These are phyloP conservation scores for Epichloe brachyelytri DNA, from an alignment of 2,329 filamentous ascomycete genomes.

Conservation along the genomic window DNA sequence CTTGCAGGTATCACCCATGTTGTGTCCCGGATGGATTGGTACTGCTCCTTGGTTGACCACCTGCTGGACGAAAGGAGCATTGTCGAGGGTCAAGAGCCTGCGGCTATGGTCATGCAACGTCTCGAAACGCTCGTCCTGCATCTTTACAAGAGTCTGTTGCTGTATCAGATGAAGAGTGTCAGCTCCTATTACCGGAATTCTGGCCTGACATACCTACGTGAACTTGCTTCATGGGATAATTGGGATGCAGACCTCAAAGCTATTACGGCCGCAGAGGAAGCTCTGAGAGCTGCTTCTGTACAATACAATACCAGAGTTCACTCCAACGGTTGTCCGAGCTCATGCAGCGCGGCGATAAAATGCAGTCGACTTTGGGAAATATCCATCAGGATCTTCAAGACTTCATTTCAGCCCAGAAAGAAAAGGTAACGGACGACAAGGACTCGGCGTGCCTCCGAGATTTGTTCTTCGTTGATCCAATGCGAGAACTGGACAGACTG, in stretches of 20 bases:
- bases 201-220: constrained; percentile 6
- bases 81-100: constrained; percentile 5
- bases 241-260: constrained; percentile 6
- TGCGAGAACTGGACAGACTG: constrained; percentile 7
- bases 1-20: constrained; percentile 6
- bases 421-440: constrained; percentile 7
- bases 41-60: constrained; percentile 7
- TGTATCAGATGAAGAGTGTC: constrained; percentile 8
- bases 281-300: constrained; percentile 6
- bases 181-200: constrained; percentile 7
- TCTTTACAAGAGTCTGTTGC: constrained; percentile 7
- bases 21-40: constrained; percentile 7
- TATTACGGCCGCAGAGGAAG: constrained; percentile 6
- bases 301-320: constrained; percentile 8
- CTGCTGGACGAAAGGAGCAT: constrained; percentile 7
- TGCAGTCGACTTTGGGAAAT: constrained; percentile 7
- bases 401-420: constrained; percentile 8
- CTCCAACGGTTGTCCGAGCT: constrained; percentile 6
- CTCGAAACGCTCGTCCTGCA: constrained; percentile 6
- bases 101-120: constrained; percentile 3
- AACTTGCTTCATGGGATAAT: constrained; percentile 5
- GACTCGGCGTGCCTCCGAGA: constrained; percentile 8
- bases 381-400: constrained; percentile 8
- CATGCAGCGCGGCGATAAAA: constrained; percentile 6
- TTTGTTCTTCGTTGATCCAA: constrained; percentile 7